Conservation (phyloP, 345 rosid genomes). For the Durio zibethinus region DNA sequence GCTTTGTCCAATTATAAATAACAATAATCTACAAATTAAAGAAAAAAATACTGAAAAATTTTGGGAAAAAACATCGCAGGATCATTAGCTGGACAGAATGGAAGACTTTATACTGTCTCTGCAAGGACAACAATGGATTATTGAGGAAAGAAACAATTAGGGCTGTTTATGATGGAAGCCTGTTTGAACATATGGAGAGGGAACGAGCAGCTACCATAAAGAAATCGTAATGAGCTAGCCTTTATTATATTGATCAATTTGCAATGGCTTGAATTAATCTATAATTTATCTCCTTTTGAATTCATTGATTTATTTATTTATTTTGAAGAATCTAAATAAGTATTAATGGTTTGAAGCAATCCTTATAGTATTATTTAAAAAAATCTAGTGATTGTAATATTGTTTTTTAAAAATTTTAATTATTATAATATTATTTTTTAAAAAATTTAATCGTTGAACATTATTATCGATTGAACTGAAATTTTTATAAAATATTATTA, state of each 20-base stretch:
- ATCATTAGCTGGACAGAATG: constrained; percentile 59
- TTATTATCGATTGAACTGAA: no score
- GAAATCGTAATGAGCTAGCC: constrained; percentile 34
- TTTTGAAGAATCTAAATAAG: background rate
- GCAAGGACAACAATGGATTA: constrained; percentile 74
- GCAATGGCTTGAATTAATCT: background rate
- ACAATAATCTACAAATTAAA: no score
- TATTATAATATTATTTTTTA: no score
- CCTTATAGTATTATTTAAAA: no score
- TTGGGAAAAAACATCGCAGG: constrained; percentile 34
- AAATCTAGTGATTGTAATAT: no score
- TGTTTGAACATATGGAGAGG: constrained; percentile 62
- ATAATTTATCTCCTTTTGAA: no score
- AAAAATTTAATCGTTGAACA: no score
- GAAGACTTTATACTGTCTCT: constrained; percentile 47
- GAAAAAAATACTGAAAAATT: background rate
- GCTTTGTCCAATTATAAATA: background rate
- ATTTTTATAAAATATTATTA: no score
- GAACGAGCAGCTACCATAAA: constrained; percentile 41
- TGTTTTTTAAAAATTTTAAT: no score
- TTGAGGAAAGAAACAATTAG: constrained; percentile 56
- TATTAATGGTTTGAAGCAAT: background rate
- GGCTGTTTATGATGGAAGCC: constrained; percentile 76
- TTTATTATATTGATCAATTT: no score
- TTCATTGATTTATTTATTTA: no score